Percentiles rank a stretch among this genome's conserved stretches.
These are phyloP conservation scores for Mariannaea elegans DNA, from an alignment of 2,329 filamentous ascomycete species.

Conservation along the genomic window DNA sequence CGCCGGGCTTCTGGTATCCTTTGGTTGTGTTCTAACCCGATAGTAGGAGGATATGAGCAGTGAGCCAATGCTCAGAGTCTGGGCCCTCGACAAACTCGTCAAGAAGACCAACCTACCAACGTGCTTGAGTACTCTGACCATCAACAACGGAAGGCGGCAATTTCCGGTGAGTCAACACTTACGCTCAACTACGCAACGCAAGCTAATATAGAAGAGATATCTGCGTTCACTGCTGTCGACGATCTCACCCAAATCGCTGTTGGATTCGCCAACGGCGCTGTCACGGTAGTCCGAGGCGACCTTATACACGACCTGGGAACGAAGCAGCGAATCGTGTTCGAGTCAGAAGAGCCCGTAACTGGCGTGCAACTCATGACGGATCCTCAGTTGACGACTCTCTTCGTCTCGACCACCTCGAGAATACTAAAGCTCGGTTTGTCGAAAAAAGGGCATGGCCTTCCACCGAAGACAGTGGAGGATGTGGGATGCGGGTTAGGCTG, in stretches of 20 bases:
- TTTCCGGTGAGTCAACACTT: slow-evolving; percentile 74
- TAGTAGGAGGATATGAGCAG: slow-evolving; percentile 81
- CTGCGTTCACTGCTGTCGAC: slow-evolving; percentile 85
- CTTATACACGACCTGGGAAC: slow-evolving; percentile 94
- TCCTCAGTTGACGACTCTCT: slow-evolving; percentile 75
- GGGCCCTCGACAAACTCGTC: slow-evolving; percentile 91
- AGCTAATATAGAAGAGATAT: slow-evolving; percentile 64
- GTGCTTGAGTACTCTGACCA: slow-evolving; percentile 84
- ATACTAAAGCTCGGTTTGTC: slow-evolving; percentile 89
- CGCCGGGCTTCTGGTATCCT: not conserved
- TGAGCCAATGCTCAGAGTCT: slow-evolving; percentile 94
- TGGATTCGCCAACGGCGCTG: slow-evolving; percentile 93
- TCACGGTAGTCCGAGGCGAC: slow-evolving; percentile 92
- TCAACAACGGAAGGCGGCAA: slow-evolving; percentile 90
- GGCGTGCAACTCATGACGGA: slow-evolving; percentile 80
- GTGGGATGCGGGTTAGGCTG: slow-evolving; percentile 91
- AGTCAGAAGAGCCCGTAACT: slow-evolving; percentile 95
- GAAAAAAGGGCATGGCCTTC: slow-evolving; percentile 87
- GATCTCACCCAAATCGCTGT: slow-evolving; percentile 93
- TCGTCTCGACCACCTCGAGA: slow-evolving; percentile 89
- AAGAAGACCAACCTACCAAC: slow-evolving; percentile 92
- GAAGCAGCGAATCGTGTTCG: slow-evolving; percentile 92
- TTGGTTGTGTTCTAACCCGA: slow-evolving; percentile 13
- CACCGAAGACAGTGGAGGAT: slow-evolving; percentile 88
- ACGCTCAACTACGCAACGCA: accelerated